Conservation (phyloP, 1,139 yeast genomes). For the Debaryomyces psychrophilus region DNA sequence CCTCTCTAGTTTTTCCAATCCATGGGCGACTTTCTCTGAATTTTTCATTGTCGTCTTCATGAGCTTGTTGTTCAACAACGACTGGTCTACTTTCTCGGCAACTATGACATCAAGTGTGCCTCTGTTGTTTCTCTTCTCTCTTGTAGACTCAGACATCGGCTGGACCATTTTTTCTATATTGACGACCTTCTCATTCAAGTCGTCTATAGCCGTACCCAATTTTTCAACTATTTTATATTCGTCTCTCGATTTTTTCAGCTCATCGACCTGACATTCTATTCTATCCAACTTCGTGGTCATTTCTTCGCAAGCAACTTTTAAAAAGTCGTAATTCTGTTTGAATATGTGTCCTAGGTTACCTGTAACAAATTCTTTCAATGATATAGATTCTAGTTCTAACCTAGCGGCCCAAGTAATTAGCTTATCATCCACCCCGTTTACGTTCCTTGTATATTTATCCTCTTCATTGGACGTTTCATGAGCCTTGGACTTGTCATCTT, state of each 20-base stretch:
- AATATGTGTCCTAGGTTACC: slow-evolving; percentile 13
- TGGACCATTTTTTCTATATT: slow-evolving; percentile 1
- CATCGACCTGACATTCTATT: slow-evolving; percentile 3
- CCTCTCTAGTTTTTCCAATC: neutral
- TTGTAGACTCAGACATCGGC: neutral
- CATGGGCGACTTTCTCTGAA: neutral
- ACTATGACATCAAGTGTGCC: neutral
- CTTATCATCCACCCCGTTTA: slow-evolving; percentile 4
- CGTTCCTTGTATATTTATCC: neutral
- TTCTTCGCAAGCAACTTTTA: slow-evolving; percentile 2
- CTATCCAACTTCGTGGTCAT: slow-evolving; percentile 4
- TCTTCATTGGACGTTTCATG: neutral
- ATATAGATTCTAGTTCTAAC: slow-evolving; percentile 36
- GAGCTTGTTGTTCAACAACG: slow-evolving; percentile 1
- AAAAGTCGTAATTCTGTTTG: slow-evolving; percentile 11
- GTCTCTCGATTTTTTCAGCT: neutral
- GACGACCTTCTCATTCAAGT: neutral
- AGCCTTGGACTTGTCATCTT: neutral
- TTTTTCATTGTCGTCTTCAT: neutral
- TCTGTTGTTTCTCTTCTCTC: slow-evolving; percentile 1
- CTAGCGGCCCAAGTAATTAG: slow-evolving; percentile 36
- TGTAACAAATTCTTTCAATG: slow-evolving; percentile 25
- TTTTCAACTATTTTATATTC: neutral
- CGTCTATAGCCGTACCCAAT: neutral
- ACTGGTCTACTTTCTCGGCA: neutral